Base-by-base conservation (phyloP, 257 asterid species). In the Solanum chmielewskii region DNA sequence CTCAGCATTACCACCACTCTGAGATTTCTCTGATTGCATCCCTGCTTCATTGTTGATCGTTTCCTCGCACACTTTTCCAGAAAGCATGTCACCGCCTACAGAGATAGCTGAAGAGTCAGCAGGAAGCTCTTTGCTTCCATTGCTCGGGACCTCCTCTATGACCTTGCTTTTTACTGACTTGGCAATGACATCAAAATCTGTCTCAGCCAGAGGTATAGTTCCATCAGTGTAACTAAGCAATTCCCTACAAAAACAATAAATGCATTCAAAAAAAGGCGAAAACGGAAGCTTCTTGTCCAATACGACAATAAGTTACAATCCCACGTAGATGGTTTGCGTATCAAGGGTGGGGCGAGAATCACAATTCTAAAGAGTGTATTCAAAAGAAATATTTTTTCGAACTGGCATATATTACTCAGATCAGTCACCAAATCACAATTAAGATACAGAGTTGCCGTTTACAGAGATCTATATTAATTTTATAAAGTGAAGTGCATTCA, bases 151-250 rank as follows among this genome's bases (percentile, higher is more conserved):
- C 78, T 44, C 86, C 82, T 70, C 89, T 60, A 35, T 80, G 66
- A 2, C 90, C 64, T 86, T 76, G 60, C 70, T 89, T 6, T 49
- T 70, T 21, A 42, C n/a, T 60, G 98, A 91, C 87, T 94, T 93
- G 74, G 90, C 75, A 90, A 97, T 92, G 71, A 71, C 81, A 85
- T 95, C 99, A 93, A 94, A 88, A 88, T 97, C 99, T 64, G 99
- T 94, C 91, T 93, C 94, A 15, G 94, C 98, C 84, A 97, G 89
- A 81, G 99, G 94, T 90, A 88, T 71, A 89, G 93, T 93, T 85
- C 81, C 86, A 94, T 95, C 99, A 29, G 86, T 91, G 92, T 97
- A 95, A 74, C 91, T 90, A 85, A 94, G 90, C 92, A 97, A 83
- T 88, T 95, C 97, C 99, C 99, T 96, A 84, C 86, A 87, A 33